A percentile compares a stretch with the other conserved stretches of the same genome.
Conservation (phyloP, 257 asterid genomes). For the Nicotiana attenuata region DNA sequence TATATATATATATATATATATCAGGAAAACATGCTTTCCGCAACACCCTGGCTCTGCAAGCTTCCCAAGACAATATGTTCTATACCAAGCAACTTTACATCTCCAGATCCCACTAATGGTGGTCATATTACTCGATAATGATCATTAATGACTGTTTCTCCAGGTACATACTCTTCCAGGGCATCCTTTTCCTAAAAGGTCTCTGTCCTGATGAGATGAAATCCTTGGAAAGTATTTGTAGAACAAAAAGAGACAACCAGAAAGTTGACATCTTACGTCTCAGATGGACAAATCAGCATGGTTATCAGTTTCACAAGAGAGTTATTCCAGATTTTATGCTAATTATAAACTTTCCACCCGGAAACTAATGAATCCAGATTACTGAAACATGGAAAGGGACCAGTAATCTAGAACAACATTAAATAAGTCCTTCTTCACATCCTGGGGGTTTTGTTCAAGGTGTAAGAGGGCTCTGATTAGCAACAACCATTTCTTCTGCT, state of each 20-base stretch:
- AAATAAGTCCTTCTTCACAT: background rate
- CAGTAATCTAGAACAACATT: background rate
- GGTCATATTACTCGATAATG: background rate
- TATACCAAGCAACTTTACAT: background rate
- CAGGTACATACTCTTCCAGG: background rate
- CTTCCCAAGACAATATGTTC: background rate
- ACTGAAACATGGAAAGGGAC: background rate
- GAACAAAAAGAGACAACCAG: slow-evolving; percentile 3
- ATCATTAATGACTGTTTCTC: background rate
- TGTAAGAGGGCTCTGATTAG: background rate
- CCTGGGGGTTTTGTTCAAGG: background rate
- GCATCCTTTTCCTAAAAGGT: background rate
- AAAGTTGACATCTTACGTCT: background rate
- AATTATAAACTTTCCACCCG: background rate
- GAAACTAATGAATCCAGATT: background rate
- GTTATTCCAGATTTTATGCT: background rate
- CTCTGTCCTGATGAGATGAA: slow-evolving; percentile 4
- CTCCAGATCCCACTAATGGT: background rate
- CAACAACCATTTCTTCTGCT: background rate
- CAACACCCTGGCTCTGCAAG: background rate
- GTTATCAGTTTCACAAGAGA: background rate
- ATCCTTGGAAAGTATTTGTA: background rate
- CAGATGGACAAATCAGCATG: background rate
- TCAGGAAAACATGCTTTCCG: background rate
- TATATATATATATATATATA: background rate